These are phyloP conservation scores for Chalciporus chontae DNA, from an alignment of 768 basidiomycete species.

Conservation along the genomic window DNA sequence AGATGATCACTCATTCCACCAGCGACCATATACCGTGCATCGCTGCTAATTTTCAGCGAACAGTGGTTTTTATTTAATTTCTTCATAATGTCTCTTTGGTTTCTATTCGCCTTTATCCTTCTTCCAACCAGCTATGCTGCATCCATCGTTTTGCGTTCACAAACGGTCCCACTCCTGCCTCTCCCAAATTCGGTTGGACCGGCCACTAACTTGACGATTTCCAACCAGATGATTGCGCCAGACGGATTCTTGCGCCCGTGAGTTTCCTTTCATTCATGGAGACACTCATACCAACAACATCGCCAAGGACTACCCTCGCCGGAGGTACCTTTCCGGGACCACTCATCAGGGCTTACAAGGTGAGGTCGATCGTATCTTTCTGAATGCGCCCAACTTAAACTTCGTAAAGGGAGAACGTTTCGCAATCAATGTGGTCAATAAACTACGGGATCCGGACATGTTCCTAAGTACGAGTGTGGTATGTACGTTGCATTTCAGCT, in stretches of 20 bases:
- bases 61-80: neutral
- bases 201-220: slow-evolving; percentile 32
- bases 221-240: slow-evolving; percentile 40
- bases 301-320: slow-evolving; percentile 28
- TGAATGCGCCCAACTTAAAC: neutral
- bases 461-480: slow-evolving; percentile 46
- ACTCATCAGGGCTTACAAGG: slow-evolving; percentile 37
- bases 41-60: neutral
- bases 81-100: slow-evolving; percentile 9
- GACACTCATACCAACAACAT: neutral
- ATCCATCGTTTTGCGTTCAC: slow-evolving; percentile 15
- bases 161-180: neutral
- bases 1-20: neutral
- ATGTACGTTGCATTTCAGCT: neutral
- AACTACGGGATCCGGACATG: slow-evolving; percentile 46
- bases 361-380: neutral
- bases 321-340: slow-evolving; percentile 47
- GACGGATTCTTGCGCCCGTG: slow-evolving; percentile 48
- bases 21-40: neutral
- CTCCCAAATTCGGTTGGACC: slow-evolving; percentile 12
- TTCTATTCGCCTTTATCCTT: slow-evolving; percentile 6
- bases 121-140: slow-evolving; percentile 12
- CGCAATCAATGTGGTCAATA: slow-evolving; percentile 43
- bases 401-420: slow-evolving; percentile 37
- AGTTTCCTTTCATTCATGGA: slow-evolving; percentile 10